Conservation (phyloP, 1,284 basidiomycete species). For the Austroboletus niveus region DNA sequence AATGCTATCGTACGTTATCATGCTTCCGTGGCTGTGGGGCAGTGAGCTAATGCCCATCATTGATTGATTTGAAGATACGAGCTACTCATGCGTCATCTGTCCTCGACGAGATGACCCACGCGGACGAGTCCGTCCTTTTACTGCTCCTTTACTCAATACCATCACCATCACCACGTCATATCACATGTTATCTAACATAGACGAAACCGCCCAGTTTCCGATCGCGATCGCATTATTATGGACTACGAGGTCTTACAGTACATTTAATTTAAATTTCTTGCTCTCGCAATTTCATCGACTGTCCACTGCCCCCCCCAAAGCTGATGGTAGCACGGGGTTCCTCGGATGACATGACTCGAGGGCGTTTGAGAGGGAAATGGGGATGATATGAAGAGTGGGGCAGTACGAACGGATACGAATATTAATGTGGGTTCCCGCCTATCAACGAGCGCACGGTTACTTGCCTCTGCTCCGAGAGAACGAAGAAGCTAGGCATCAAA, state of each 20-base stretch:
- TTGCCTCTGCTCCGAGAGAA: too few species aligned
- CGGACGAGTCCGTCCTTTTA: background rate
- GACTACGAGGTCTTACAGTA: background rate
- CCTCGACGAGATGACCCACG: slow-evolving; percentile 21
- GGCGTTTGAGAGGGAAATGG: too few species aligned
- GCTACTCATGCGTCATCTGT: slow-evolving; percentile 63
- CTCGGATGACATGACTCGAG: too few species aligned
- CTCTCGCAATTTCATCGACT: slow-evolving; percentile 2
- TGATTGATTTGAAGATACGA: slow-evolving; percentile 49
- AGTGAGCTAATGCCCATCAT: background rate
- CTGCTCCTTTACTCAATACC: slow-evolving; percentile 8
- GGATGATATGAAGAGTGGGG: too few species aligned
- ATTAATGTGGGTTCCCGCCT: too few species aligned
- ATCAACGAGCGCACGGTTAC: too few species aligned
- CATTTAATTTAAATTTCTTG: slow-evolving; percentile 16
- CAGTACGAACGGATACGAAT: too few species aligned
- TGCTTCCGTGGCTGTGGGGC: background rate
- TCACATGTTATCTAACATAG: slow-evolving; percentile 7
- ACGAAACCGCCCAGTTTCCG: slow-evolving; percentile 5
- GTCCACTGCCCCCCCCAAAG: slow-evolving; percentile 1
- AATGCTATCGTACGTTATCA: slow-evolving; percentile 80
- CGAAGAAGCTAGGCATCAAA: too few species aligned
- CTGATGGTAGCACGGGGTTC: too few species aligned
- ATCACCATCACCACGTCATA: background rate
- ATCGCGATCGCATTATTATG: slow-evolving; percentile 6